Conservation (phyloP, 2,329 filamentous ascomycete genomes). For the Colletotrichum sp. region DNA sequence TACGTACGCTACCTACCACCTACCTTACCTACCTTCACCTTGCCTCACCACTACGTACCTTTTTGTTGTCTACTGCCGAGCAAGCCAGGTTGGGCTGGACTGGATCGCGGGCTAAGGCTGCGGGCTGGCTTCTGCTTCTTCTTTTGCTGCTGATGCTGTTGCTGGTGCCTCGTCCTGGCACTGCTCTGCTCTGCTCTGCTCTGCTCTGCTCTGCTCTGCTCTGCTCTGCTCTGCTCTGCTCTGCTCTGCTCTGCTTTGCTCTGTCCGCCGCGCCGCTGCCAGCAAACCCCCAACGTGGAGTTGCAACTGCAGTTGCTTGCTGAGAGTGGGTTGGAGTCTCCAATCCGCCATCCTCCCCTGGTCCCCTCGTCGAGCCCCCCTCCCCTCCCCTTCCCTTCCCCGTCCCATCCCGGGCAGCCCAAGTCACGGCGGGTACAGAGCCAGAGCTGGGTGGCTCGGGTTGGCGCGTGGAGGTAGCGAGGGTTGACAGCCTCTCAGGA, state of each 20-base stretch:
- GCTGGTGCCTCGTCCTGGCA: background rate
- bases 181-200: background rate
- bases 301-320: constrained; percentile 1
- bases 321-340: background rate
- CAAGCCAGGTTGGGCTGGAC: background rate
- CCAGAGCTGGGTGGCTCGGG: constrained; percentile 11
- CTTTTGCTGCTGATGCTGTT: background rate
- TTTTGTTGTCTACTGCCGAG: background rate
- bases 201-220: background rate
- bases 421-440: constrained; percentile 15
- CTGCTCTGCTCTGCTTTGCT: background rate
- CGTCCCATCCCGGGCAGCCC: constrained; percentile 9
- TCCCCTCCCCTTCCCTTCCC: background rate
- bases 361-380: background rate
- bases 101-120: background rate
- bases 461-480: constrained; percentile 14
- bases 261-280: background rate
- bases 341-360: constrained; percentile 1
- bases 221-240: background rate
- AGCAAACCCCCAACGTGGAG: constrained; percentile 7
- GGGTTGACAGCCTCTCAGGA: constrained; percentile 17
- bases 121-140: background rate
- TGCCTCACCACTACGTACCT: background rate
- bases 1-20: background rate
- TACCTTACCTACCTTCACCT: background rate